Conservation (phyloP, 805 yeast genomes). For the Clavispora vitiphila region DNA sequence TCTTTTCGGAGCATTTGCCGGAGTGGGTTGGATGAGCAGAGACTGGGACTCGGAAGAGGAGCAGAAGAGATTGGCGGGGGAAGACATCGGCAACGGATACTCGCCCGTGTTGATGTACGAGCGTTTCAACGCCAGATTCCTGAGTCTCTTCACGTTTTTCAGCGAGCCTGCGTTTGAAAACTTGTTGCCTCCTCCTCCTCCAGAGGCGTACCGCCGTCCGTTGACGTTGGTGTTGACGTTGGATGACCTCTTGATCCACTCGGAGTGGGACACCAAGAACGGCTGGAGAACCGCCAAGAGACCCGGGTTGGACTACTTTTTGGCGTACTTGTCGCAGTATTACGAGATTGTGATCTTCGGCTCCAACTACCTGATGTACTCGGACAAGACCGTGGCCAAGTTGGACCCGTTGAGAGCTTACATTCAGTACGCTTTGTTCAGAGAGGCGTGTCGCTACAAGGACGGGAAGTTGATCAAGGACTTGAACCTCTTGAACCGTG, state of each 20-base stretch:
- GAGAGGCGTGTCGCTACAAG: conserved; percentile 86
- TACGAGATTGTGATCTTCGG: conserved; percentile 93
- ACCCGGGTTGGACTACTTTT: conserved; percentile 95
- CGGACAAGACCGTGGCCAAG: conserved; percentile 79
- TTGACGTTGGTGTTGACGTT: conserved; percentile 81
- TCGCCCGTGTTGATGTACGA: conserved; percentile 59
- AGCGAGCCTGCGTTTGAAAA: conserved; percentile 92
- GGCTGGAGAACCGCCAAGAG: conserved; percentile 99
- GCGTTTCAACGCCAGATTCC: conserved; percentile 67
- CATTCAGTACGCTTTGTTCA: conserved; percentile 78
- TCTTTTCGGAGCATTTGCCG: conserved; percentile 50
- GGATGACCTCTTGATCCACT: conserved; percentile 87
- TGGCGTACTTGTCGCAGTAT: conserved; percentile 90
- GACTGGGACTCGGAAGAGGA: conserved; percentile 83
- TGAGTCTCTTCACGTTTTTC: conserved; percentile 74
- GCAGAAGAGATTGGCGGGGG: conserved; percentile 44
- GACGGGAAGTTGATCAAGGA: conserved; percentile 91
- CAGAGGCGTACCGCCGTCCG: conserved; percentile 88
- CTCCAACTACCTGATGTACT: conserved; percentile 77
- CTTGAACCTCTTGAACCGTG: conserved; percentile 85
- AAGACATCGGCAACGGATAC: conserved; percentile 61
- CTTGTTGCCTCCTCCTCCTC: conserved; percentile 89
- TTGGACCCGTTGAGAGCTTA: conserved; percentile 91
- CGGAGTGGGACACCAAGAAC: conserved; percentile 83
- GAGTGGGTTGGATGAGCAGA: conserved; percentile 65